A percentile compares a stretch with the other conserved stretches of the same genome.
Conservation (phyloP, 768 basidiomycete species). For the Hygrocybe coccinea region DNA sequence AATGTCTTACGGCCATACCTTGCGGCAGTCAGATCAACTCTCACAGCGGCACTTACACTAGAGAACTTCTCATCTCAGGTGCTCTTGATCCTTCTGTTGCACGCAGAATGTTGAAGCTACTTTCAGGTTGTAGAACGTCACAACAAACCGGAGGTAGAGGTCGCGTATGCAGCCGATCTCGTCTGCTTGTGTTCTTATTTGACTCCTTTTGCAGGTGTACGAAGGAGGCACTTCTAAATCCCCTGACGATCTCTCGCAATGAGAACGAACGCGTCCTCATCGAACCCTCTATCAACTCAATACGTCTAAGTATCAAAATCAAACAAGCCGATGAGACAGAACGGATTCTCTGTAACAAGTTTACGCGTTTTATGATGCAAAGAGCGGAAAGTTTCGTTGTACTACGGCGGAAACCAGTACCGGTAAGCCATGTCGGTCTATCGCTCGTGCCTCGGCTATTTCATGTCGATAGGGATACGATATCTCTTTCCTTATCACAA, state of each 20-base stretch:
- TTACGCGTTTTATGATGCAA: slow-evolving; percentile 99
- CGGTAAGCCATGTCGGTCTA: slow-evolving; percentile 43
- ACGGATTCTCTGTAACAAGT: slow-evolving; percentile 94
- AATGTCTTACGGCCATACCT: slow-evolving; percentile 95
- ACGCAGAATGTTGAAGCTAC: too few relatives aligned
- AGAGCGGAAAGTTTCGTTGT: slow-evolving; percentile 97
- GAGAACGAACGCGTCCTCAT: slow-evolving; percentile 96
- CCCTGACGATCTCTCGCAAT: slow-evolving; percentile 91
- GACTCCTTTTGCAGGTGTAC: slow-evolving; percentile 57
- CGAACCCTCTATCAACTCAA: slow-evolving; percentile 95
- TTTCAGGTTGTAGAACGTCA: slow-evolving; percentile 89
- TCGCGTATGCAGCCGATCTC: slow-evolving; percentile 46
- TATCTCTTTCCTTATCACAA: slow-evolving; percentile 97
- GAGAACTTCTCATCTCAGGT: slow-evolving; percentile 99
- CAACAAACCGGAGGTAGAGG: slow-evolving; percentile 95
- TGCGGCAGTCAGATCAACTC: slow-evolving; percentile 88
- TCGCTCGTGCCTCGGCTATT: not conserved
- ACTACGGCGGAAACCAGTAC: slow-evolving; percentile 88
- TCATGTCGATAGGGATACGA: slow-evolving; percentile 78
- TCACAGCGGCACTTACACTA: slow-evolving; percentile 95
- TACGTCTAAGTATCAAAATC: slow-evolving; percentile 95
- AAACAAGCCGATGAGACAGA: slow-evolving; percentile 99
- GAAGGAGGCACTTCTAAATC: slow-evolving; percentile 90
- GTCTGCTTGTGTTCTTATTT: not conserved
- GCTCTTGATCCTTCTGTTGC: slow-evolving; percentile 19